Percentiles rank a stretch among this genome's conserved stretches.
These are phyloP conservation scores for Quercus tomentella DNA, from an alignment of 331 rosid species.

Conservation along the genomic window DNA sequence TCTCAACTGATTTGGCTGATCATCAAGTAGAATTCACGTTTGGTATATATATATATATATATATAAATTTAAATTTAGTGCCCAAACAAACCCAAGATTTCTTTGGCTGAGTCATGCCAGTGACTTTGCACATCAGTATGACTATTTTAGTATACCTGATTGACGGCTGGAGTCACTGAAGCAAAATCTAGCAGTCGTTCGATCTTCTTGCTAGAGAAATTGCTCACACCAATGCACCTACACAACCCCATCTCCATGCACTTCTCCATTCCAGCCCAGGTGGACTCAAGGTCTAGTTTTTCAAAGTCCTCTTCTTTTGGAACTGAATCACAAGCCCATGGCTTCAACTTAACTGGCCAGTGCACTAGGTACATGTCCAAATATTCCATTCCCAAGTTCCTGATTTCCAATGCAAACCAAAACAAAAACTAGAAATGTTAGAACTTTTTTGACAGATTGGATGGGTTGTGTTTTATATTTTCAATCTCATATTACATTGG, in stretches of 20 bases:
- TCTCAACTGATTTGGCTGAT: too few relatives aligned
- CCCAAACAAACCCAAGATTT: background rate
- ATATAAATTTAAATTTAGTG: too few relatives aligned
- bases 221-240: slow-evolving; percentile 84
- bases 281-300: slow-evolving; percentile 50
- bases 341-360: slow-evolving; percentile 86
- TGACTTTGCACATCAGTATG: background rate
- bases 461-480: too few relatives aligned
- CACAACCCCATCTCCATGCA: slow-evolving; percentile 78
- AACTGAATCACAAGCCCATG: slow-evolving; percentile 61
- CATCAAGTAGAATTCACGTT: too few relatives aligned
- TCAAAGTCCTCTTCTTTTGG: slow-evolving; percentile 82
- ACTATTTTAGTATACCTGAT: slow-evolving; percentile 44
- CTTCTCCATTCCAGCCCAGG: slow-evolving; percentile 87
- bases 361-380: slow-evolving; percentile 92
- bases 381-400: slow-evolving; percentile 71
- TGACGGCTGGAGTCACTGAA: slow-evolving; percentile 66
- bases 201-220: slow-evolving; percentile 71
- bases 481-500: too few relatives aligned
- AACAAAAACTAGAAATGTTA: background rate
- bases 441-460: too few relatives aligned
- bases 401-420: slow-evolving; percentile 19
- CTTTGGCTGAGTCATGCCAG: background rate
- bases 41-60: too few relatives aligned
- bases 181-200: slow-evolving; percentile 55